These are phyloP conservation scores for Phialocephala subalpina DNA, from an alignment of 2,329 filamentous ascomycete genomes.

Conservation along the genomic window DNA sequence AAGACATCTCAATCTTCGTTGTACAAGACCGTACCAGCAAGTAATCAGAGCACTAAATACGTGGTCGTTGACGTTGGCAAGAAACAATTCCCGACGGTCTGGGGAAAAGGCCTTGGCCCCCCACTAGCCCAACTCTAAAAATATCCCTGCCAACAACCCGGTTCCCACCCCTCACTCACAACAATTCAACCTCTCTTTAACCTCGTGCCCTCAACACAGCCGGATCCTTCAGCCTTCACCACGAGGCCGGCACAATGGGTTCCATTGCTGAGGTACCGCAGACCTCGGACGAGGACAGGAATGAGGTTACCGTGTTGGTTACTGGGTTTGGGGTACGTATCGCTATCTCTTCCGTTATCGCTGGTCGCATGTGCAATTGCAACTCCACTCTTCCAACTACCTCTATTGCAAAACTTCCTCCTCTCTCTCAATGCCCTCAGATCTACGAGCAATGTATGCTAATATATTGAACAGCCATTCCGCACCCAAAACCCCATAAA, in stretches of 20 bases:
- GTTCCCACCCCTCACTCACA: neutral
- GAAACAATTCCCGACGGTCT: neutral
- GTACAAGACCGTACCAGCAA: neutral
- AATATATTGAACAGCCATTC: conserved; percentile 68
- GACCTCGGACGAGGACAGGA: conserved; percentile 36
- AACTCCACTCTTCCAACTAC: neutral
- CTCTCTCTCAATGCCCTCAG: neutral
- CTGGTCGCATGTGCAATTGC: conserved; percentile 1
- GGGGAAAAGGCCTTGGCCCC: neutral
- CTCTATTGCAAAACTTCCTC: no score
- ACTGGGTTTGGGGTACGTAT: conserved; percentile 66
- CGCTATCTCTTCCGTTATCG: neutral
- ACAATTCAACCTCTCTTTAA: neutral
- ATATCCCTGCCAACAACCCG: neutral
- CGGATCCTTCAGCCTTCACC: neutral
- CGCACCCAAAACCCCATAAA: conserved; percentile 75
- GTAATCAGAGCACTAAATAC: neutral
- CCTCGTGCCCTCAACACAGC: conserved; percentile 9
- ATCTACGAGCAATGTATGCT: neutral
- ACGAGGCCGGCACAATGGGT: conserved; percentile 27
- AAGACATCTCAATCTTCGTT: neutral
- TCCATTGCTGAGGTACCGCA: conserved; percentile 20
- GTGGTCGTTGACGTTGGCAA: no score
- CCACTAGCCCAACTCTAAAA: conserved; percentile 5
- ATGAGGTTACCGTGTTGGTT: conserved; percentile 66